phyloP scores from a whole-genome alignment of 768 basidiomycete species.

The Suillus cothurnatus region DNA sequence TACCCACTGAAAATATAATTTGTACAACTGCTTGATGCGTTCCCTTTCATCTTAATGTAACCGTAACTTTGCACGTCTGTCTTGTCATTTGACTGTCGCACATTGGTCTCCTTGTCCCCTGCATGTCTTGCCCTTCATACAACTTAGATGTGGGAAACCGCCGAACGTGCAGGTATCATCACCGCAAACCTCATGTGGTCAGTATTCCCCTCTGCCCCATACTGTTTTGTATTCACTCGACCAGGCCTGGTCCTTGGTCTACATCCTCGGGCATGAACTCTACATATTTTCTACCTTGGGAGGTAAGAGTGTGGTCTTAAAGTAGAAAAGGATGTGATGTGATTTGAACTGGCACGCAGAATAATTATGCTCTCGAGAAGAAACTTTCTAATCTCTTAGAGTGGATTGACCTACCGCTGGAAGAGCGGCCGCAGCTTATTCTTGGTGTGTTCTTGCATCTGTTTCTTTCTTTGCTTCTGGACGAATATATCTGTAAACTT shows the following conservation, averaged over 20 bases:
- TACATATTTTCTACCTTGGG: slow-evolving; percentile 82
- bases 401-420: slow-evolving; percentile 83
- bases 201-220: slow-evolving; percentile 24
- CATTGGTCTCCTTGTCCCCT: not conserved
- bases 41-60: not conserved
- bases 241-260: slow-evolving; percentile 81
- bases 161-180: slow-evolving; percentile 65
- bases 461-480: not conserved
- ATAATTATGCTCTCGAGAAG: slow-evolving; percentile 61
- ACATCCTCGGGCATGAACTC: slow-evolving; percentile 66
- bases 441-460: slow-evolving; percentile 49
- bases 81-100: not conserved
- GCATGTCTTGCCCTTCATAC: not conserved
- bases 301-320: slow-evolving; percentile 40
- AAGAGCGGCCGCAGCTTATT: slow-evolving; percentile 75
- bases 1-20: too few relatives aligned
- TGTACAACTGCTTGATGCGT: not conserved
- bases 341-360: slow-evolving; percentile 28
- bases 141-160: slow-evolving; percentile 88
- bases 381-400: slow-evolving; percentile 77
- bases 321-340: not conserved
- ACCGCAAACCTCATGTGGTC: slow-evolving; percentile 95
- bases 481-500: not conserved
- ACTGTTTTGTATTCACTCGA: not conserved
- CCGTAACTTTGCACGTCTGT: not conserved